Evolutionary conservation across 2,329 filamentous ascomycete species (phyloP).

Genomic region (Trichoderma oligosporum): DNA sequence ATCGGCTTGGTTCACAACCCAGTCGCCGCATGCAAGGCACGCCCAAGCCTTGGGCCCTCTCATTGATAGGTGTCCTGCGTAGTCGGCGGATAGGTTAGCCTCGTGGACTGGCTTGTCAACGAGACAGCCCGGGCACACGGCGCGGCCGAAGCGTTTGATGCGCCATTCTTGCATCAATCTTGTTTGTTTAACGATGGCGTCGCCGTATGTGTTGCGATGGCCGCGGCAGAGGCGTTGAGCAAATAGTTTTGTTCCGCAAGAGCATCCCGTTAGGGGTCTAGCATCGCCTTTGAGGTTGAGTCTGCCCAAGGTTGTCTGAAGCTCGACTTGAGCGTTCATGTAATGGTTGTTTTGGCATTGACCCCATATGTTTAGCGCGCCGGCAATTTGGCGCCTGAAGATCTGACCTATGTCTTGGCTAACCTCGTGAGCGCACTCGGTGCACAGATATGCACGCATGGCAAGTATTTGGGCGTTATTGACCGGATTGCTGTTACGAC

Average conservation of each 20-base stretch:
- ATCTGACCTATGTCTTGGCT: conserved; percentile 5
- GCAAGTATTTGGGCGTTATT: conserved; percentile 26
- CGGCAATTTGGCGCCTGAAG: conserved; percentile 17
- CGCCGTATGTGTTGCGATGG: conserved; percentile 33
- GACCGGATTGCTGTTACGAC: conserved; percentile 17
- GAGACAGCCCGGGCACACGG: conserved; percentile 34
- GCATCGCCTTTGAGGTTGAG: conserved; percentile 9
- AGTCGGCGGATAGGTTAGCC: conserved; percentile 23
- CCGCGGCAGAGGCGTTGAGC: conserved; percentile 32
- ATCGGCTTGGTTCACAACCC: conserved; percentile 29
- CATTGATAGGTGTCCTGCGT: neutral
- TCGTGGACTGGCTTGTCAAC: conserved; percentile 13
- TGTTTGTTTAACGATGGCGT: conserved; percentile 25
- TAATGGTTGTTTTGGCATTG: neutral
- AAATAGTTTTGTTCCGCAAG: conserved; percentile 36
- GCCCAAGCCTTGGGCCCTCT: conserved; percentile 26
- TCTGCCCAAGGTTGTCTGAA: neutral
- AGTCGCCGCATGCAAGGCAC: conserved; percentile 35
- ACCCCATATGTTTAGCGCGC: conserved; percentile 30
- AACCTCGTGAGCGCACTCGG: conserved; percentile 26
- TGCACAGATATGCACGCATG: conserved; percentile 38
- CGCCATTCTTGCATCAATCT: conserved; percentile 30
- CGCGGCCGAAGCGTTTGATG: conserved; percentile 23
- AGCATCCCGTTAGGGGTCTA: conserved; percentile 35
- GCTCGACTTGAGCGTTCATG: neutral